These are phyloP conservation scores for Glebionis coronaria DNA, from an alignment of 129 eudicot species.

Conservation along the genomic window DNA sequence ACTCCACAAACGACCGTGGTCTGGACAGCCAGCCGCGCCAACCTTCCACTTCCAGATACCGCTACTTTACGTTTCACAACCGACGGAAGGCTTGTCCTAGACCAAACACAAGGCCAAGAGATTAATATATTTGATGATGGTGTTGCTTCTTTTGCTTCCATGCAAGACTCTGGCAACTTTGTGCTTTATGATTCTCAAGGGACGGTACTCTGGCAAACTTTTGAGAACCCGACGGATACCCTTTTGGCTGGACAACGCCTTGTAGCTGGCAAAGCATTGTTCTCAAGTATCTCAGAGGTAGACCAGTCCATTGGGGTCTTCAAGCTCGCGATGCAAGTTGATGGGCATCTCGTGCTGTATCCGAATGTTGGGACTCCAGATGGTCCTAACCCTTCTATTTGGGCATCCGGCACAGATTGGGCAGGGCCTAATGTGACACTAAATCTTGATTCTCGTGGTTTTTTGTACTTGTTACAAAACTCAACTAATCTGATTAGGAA, in stretches of 20 bases:
- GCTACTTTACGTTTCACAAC: constrained; percentile 29
- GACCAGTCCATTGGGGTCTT: constrained; percentile 34
- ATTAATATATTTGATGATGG: not conserved
- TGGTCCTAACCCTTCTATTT: constrained; percentile 5
- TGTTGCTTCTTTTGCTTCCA: constrained; percentile 36
- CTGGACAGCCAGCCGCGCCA: constrained; percentile 46
- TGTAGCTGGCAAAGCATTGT: constrained; percentile 11
- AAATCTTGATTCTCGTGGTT: constrained; percentile 34
- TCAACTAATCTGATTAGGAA: not conserved
- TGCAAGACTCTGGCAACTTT: constrained; percentile 43
- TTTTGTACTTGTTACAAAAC: constrained; percentile 29
- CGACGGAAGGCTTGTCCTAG: constrained; percentile 36
- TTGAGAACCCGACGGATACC: constrained; percentile 44
- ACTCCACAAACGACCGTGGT: constrained; percentile 28
- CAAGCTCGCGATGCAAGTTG: constrained; percentile 39
- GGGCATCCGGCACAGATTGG: not conserved
- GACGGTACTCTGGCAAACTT: constrained; percentile 34
- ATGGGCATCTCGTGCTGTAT: constrained; percentile 47
- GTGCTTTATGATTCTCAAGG: constrained; percentile 2
- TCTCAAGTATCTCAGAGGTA: constrained; percentile 22
- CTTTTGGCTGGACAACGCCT: constrained; percentile 34
- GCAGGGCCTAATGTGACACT: constrained; percentile 25
- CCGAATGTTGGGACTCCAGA: constrained; percentile 23
- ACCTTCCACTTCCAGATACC: constrained; percentile 20
- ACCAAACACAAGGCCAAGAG: constrained; percentile 13